Evolutionary conservation across 352 stramenopile species (phyloP), one percentile per base, ranked within the genome.

Genomic region (Pythium sp.): DNA sequence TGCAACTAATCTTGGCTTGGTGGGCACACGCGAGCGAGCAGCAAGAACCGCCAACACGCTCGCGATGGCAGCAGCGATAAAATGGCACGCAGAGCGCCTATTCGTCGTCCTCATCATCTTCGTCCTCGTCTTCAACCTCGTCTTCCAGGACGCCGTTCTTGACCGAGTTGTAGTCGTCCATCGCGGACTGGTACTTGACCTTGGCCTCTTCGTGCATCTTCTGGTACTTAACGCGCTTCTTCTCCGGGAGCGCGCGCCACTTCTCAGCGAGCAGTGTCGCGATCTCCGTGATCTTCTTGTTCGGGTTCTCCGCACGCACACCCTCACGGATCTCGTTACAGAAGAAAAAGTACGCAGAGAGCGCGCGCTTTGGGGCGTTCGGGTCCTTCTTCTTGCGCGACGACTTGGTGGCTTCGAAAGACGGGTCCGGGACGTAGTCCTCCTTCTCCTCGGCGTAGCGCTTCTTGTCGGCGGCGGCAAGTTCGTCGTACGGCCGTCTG

Each of bases 261-360:
- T 80, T 82, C 72, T 91, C 86, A 9, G 86, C 86, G 24, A 96
- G 75, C 55, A 94, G 73, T 65, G 79, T 85, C 5, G 86, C 91
- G 70, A 98, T 90, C 72, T 98, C 95, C 68, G 90, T 97, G 71
- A 98, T 97, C 64, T 93, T 97, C 82, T 97, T 97, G 79, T 89
- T 91, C 34, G 95, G 95, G 82, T 98, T 98, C 72, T 97, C 91
- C 14, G 92, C 79, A 54, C 94, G 93, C 72, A 97, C 94, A 36
- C 84, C 72, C 55, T 92, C 81, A 69, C 93, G 87, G 72, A 97
- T 97, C 54, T 96, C 92, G 71, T 98, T 98, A 70, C 94, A 97
- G 73, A 98, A 99, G 71, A 98, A 94, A 43, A 99, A 92, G 77
- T 98, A 98, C 1, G 96, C 91, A 24, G 91, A 98, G 72, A 97